Evolutionary conservation across 345 rosid species (phyloP).

Genomic region (Garcia nutans): DNA sequence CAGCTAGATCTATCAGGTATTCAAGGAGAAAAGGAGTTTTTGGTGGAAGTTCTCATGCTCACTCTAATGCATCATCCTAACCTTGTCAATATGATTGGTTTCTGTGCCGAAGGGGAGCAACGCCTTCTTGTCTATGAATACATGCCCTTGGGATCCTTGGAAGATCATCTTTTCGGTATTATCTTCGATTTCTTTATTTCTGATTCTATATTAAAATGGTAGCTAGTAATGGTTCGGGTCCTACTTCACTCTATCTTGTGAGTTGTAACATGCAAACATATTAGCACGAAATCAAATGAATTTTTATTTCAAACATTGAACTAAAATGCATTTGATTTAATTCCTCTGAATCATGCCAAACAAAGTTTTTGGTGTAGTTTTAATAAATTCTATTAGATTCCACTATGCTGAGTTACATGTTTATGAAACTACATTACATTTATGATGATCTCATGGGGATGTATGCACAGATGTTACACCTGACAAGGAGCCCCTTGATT

Average conservation of each 20-base stretch:
- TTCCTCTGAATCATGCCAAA: no score
- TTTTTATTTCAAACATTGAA: no score
- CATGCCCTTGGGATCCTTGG: slow-evolving; percentile 68
- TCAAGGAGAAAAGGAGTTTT: slow-evolving; percentile 86
- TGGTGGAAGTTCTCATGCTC: slow-evolving; percentile 87
- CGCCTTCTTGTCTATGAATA: slow-evolving; percentile 74
- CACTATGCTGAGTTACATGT: no score
- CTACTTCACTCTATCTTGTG: no score
- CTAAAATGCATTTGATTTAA: no score
- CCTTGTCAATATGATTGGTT: slow-evolving; percentile 69
- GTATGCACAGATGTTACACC: slow-evolving; percentile 8
- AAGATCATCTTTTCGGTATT: slow-evolving; percentile 64
- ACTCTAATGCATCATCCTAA: slow-evolving; percentile 63
- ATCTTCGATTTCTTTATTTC: background rate
- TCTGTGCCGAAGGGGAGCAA: slow-evolving; percentile 70
- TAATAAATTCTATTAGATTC: no score
- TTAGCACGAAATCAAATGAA: no score
- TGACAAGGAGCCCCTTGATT: slow-evolving; percentile 12
- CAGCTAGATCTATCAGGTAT: slow-evolving; percentile 52
- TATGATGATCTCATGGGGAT: background rate
- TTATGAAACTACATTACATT: no score
- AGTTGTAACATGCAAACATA: no score
- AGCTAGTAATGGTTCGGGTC: no score
- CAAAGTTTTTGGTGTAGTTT: no score
- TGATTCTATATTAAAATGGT: background rate